Conservation (phyloP, 78 protist species). For the Bodo saltans region DNA sequence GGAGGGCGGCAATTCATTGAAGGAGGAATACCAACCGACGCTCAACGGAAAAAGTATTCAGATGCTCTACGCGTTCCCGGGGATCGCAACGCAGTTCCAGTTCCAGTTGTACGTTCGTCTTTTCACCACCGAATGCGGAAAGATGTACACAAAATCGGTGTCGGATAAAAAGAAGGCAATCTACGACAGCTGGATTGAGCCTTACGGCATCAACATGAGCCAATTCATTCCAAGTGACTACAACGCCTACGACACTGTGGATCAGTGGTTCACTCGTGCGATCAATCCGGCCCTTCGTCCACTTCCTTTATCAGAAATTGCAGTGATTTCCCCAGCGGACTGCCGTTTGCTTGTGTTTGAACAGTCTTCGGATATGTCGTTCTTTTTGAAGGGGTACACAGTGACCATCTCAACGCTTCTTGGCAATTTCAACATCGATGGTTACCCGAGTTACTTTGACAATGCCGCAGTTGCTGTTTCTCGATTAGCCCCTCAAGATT, state of each 20-base stretch:
- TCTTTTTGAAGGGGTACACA: slow-evolving; percentile 7
- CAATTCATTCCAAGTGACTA: background rate
- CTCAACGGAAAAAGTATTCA: background rate
- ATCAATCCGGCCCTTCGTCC: background rate
- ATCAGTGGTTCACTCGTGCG: slow-evolving; percentile 1
- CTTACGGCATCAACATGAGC: background rate
- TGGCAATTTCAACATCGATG: background rate
- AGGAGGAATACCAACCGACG: background rate
- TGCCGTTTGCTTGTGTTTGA: background rate
- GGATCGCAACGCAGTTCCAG: background rate
- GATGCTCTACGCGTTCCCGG: background rate
- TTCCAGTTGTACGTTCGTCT: background rate
- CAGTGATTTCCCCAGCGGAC: slow-evolving; percentile 8
- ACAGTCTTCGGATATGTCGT: background rate
- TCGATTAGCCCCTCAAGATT: slow-evolving; percentile 23
- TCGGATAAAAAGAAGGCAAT: background rate
- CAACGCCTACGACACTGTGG: background rate
- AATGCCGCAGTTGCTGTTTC: background rate
- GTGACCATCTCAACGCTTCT: background rate
- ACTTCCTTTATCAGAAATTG: background rate
- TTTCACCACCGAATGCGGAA: background rate
- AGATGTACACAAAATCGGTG: background rate
- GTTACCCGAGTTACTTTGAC: background rate
- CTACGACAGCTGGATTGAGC: background rate
- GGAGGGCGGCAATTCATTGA: background rate